These are phyloP conservation scores for Cucurbita ficifolia DNA, from an alignment of 306 rosid species.

Conservation along the genomic window DNA sequence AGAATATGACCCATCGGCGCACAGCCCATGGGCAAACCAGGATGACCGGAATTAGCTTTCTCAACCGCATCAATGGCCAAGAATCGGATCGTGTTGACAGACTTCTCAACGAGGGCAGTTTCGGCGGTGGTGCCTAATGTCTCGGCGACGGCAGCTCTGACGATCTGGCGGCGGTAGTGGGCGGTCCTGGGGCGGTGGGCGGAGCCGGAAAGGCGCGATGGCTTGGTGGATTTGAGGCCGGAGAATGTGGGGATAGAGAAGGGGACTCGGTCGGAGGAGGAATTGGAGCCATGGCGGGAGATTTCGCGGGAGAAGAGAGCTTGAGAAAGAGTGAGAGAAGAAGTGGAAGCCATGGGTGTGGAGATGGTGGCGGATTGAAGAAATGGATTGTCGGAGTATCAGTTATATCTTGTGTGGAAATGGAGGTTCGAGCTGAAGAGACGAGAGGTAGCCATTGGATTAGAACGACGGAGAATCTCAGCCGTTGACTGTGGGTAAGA, in stretches of 20 bases:
- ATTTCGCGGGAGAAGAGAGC: conserved; percentile 54
- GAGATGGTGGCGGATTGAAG: conserved; percentile 3
- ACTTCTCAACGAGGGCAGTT: conserved; percentile 49
- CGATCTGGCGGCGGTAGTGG: conserved; percentile 5
- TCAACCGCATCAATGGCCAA: conserved; percentile 74
- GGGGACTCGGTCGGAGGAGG: conserved; percentile 38
- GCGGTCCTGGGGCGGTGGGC: conserved; percentile 2
- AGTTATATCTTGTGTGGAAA: conserved; percentile 15
- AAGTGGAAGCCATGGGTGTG: conserved; percentile 53
- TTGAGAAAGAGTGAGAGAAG: conserved; percentile 67
- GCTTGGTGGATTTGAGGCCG: conserved; percentile 42
- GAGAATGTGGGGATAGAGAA: conserved; percentile 44
- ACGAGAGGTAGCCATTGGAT: conserved; percentile 31
- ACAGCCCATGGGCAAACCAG: conserved; percentile 96
- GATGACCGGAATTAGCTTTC: conserved; percentile 94
- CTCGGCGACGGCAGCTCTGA: conserved; percentile 36
- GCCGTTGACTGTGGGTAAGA: conserved; percentile 33
- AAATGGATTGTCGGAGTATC: conserved; percentile 1
- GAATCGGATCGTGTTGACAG: conserved; percentile 87
- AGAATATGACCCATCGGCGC: conserved; percentile 91
- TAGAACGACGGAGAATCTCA: conserved; percentile 2
- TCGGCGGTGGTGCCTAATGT: conserved; percentile 40
- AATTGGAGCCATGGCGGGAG: conserved; percentile 30
- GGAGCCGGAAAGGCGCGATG: conserved; percentile 14
- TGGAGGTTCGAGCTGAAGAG: conserved; percentile 15